Evolutionary conservation across 345 rosid genomes (phyloP).

Genomic region (Limnanthes douglasii): DNA sequence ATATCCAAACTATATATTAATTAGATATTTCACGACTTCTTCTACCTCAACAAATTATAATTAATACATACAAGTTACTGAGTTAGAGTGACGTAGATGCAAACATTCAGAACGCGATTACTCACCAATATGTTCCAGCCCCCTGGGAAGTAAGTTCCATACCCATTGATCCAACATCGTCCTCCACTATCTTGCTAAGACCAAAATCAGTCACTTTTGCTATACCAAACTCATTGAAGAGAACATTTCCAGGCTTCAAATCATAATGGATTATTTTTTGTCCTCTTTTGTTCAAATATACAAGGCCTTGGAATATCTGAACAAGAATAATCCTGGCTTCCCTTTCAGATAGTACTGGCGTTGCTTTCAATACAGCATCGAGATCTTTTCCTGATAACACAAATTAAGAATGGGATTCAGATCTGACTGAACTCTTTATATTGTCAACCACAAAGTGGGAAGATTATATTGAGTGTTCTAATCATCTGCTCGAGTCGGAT

Average conservation of each 20-base stretch:
- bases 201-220: slow-evolving; percentile 99
- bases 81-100: background rate
- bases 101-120: slow-evolving; percentile 7
- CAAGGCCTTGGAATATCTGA: slow-evolving; percentile 94
- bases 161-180: slow-evolving; percentile 87
- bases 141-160: slow-evolving; percentile 99
- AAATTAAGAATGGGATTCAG: too few relatives aligned
- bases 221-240: slow-evolving; percentile 87
- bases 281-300: slow-evolving; percentile 71
- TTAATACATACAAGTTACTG: background rate
- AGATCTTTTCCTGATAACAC: slow-evolving; percentile 99
- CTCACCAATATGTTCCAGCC: slow-evolving; percentile 99
- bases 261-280: slow-evolving; percentile 97
- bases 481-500: slow-evolving; percentile 1
- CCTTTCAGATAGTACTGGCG: slow-evolving; percentile 85
- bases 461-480: background rate
- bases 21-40: too few relatives aligned
- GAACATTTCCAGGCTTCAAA: slow-evolving; percentile 97
- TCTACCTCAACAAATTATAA: too few relatives aligned
- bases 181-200: slow-evolving; percentile 96
- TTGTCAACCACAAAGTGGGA: too few relatives aligned
- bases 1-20: too few relatives aligned
- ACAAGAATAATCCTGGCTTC: slow-evolving; percentile 89
- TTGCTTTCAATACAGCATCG: slow-evolving; percentile 92
- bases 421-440: too few relatives aligned